Percentiles rank a stretch among this genome's conserved stretches.
These are phyloP conservation scores for Metarhizium sp. DNA, from an alignment of 2,329 filamentous ascomycete species.

Conservation along the genomic window DNA sequence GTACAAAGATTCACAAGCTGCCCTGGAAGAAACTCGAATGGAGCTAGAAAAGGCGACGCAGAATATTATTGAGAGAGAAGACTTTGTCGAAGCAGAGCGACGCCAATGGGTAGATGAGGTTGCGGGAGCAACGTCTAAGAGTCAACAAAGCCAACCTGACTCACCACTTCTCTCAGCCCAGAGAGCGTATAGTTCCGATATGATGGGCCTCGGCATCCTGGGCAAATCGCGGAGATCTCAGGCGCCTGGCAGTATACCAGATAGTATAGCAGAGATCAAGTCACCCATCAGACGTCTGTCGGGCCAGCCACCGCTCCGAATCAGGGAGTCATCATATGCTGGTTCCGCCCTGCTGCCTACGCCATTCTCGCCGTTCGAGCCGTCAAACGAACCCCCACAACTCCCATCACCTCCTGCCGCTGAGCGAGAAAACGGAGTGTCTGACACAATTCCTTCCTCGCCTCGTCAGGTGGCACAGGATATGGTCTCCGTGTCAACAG, in stretches of 20 bases:
- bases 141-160: slow-evolving; percentile 38
- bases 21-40: slow-evolving; percentile 44
- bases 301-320: slow-evolving; percentile 34
- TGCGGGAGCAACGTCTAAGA: slow-evolving; percentile 29
- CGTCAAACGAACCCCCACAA: slow-evolving; percentile 21
- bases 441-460: slow-evolving; percentile 38
- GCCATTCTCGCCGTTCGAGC: slow-evolving; percentile 41
- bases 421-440: slow-evolving; percentile 43
- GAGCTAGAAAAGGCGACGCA: slow-evolving; percentile 41
- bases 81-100: slow-evolving; percentile 30
- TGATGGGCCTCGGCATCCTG: slow-evolving; percentile 35
- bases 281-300: slow-evolving; percentile 39
- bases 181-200: slow-evolving; percentile 45
- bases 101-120: slow-evolving; percentile 45
- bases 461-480: slow-evolving; percentile 68
- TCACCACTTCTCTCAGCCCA: slow-evolving; percentile 43
- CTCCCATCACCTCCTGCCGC: slow-evolving; percentile 30
- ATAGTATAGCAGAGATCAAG: slow-evolving; percentile 28
- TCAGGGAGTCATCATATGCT: slow-evolving; percentile 27
- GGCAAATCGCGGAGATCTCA: slow-evolving; percentile 22
- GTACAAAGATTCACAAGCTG: slow-evolving; percentile 56
- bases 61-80: slow-evolving; percentile 17
- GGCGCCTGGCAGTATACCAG: slow-evolving; percentile 40
- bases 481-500: slow-evolving; percentile 80
- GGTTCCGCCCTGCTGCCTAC: slow-evolving; percentile 26